Base-by-base conservation (phyloP, 169 alveolate genomes). In the Cryptosporidium ubiquitum region DNA sequence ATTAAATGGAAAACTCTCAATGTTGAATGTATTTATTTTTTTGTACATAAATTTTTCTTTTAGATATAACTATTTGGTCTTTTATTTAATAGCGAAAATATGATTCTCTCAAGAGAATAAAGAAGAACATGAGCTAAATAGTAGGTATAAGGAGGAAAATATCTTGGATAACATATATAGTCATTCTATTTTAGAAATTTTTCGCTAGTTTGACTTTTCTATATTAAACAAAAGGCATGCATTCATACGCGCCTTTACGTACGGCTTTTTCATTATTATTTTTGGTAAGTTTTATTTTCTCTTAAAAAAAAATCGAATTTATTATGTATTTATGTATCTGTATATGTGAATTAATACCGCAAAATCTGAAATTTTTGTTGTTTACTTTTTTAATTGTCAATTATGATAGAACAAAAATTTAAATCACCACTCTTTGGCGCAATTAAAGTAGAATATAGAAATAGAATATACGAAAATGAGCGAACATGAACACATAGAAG, bases 171-270 rank as follows among this genome's bases (percentile, higher is more conserved):
- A 33, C 16, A 1, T 12, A 64, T 12, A 64, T 6, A 31, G 51
- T 20, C 66, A 55, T 23, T 23, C 16, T 16, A 20, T 23, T 20
- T 55, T 14, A 55, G 9, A 55, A 23, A 55, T 23, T n/a, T 0
- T 23, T 20, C 10, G 5, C 20, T 20, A 52, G 18, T 23, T 16
- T 6, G 66, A 55, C 66, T 23, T 55, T 55, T 55, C 66, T 23
- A 55, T 35, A 64, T 16, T 3, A 1, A 33, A 31, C 23, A 64
- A 9, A 33, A 33, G 18, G 49, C 71, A 64, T 64, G 71, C 71
- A 64, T 35, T 64, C 1, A 31, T 31, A 64, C 51, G 71, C 71
- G 71, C 71, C 39, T 37, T 35, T 64, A 64, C 71, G 71, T 64
- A 64, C 23, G 49, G 18, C 14, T 35, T 31, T 31, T 12, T 3